Percentiles rank a stretch among this genome's conserved stretches.
Evolutionary conservation across 192 early-diverging fungal species (phyloP).

Genomic region (Gonapodya sp.): DNA sequence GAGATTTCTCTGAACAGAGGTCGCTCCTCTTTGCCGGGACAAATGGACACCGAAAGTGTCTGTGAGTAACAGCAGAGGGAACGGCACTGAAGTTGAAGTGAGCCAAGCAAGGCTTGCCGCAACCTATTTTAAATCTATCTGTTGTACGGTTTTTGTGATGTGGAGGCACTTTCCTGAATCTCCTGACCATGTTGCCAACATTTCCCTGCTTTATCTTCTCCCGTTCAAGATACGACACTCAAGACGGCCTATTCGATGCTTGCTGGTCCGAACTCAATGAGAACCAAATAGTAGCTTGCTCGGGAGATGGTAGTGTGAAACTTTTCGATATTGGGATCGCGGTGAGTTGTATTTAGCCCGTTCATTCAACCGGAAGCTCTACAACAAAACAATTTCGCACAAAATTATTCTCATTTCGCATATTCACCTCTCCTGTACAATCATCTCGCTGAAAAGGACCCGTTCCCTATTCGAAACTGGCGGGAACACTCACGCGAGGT

Average conservation of each 20-base stretch:
- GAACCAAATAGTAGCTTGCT: slow-evolving; percentile 80
- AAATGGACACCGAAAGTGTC: too few relatives aligned
- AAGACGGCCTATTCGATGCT: slow-evolving; percentile 91
- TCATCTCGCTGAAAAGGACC: slow-evolving; percentile 27
- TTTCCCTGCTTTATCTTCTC: neutral
- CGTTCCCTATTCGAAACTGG: slow-evolving; percentile 83
- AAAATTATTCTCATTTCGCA: neutral
- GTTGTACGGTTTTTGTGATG: too few relatives aligned
- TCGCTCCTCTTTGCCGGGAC: too few relatives aligned
- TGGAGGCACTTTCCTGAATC: too few relatives aligned
- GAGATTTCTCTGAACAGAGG: too few relatives aligned
- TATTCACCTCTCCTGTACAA: neutral
- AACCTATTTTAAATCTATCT: too few relatives aligned
- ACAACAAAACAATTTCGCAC: neutral
- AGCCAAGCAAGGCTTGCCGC: too few relatives aligned
- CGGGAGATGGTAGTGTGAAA: slow-evolving; percentile 92
- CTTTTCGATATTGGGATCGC: slow-evolving; percentile 82
- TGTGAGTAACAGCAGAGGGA: too few relatives aligned
- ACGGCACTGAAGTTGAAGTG: too few relatives aligned
- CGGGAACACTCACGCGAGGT: slow-evolving; percentile 89
- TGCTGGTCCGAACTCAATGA: slow-evolving; percentile 95
- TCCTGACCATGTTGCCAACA: too few relatives aligned
- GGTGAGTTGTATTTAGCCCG: slow-evolving; percentile 41
- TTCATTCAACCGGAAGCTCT: too few relatives aligned
- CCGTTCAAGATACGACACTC: slow-evolving; percentile 73